Evolutionary conservation across 352 stramenopile genomes (phyloP), one percentile per base, ranked within the genome.

Genomic region (Pythium folliculosum): DNA sequence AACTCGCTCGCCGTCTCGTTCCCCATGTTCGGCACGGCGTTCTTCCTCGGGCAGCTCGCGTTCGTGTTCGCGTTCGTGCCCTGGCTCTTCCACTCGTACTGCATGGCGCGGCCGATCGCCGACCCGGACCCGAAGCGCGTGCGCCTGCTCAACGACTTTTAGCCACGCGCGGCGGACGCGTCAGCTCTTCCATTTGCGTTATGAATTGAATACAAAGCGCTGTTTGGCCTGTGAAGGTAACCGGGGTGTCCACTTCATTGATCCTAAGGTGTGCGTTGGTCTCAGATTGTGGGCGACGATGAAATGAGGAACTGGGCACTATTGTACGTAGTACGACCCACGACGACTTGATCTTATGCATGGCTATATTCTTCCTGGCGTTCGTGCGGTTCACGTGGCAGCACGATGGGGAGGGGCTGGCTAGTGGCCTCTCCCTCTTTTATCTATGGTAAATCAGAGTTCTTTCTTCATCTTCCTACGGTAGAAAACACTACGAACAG

Each of bases 1-100:
- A 94, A 95, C 67, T 69, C 76, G 37, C 77, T 94, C 21, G 82
- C 83, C 2, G 84, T 82, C 7, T 81, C 77, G 57, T 76, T 94
- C 25, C 87, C 88, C 22, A 81, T 92, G 71, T 92, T 93, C 49
- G 88, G 88, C 37, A 70, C 72, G 0, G 81, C 82, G 23, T 92
- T 94, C 61, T 92, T 94, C 53, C 54, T 90, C 14, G 85, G 81
- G 2, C 88, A 95, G 56, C 67, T 91, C 27, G 56, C 88, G 5
- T 94, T 92, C 67, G 84, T 86, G 10, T 75, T 86, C 56, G 73
- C 77, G 16, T 95, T 91, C 63, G 73, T 91, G 57, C 84, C 88
- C n/a, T 95, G 85, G 85, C 59, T 90, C 9, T 75, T 82, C 54
- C 82, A 94, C 59, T 76, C 86, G 23, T 92, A 91, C 65, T 81